Conservation (phyloP, 129 eudicot genomes). For the Flaveria sonorensis region DNA sequence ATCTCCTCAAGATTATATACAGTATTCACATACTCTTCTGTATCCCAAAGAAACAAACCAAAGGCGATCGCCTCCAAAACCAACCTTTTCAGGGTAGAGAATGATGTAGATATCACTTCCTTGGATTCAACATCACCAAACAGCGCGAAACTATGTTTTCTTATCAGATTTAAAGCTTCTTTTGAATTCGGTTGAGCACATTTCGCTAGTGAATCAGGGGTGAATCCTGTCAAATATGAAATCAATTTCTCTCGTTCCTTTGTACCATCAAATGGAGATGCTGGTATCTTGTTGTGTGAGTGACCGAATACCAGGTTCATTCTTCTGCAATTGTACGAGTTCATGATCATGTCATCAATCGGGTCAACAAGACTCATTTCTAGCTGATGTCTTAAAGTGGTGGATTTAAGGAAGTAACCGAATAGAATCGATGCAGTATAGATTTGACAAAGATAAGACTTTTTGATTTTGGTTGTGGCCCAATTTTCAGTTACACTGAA, state of each 20-base stretch:
- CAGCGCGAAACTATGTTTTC: constrained; percentile 59
- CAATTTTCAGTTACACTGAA: constrained; percentile 59
- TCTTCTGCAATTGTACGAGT: constrained; percentile 32
- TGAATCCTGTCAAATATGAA: constrained; percentile 61
- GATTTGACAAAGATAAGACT: constrained; percentile 45
- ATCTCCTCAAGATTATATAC: constrained; percentile 72
- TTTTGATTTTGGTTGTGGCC: constrained; percentile 57
- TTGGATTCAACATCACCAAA: constrained; percentile 59
- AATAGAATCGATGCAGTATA: constrained; percentile 65
- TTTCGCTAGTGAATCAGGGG: constrained; percentile 48
- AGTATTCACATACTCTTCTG: constrained; percentile 60
- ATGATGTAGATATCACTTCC: constrained; percentile 64
- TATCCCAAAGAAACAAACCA: constrained; percentile 86
- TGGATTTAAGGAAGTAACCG: constrained; percentile 88
- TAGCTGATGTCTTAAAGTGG: constrained; percentile 55
- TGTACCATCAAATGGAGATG: constrained; percentile 28
- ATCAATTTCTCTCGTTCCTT: constrained; percentile 48
- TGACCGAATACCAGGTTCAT: constrained; percentile 45
- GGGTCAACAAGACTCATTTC: constrained; percentile 46
- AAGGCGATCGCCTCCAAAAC: constrained; percentile 85
- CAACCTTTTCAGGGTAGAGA: constrained; percentile 73
- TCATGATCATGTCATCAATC: constrained; percentile 32
- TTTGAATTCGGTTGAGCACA: constrained; percentile 71
- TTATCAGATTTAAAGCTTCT: constrained; percentile 62
- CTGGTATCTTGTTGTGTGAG: constrained; percentile 26